These are phyloP conservation scores for Spinellus fusiger DNA, from an alignment of 192 early-diverging fungal genomes.

Conservation along the genomic window DNA sequence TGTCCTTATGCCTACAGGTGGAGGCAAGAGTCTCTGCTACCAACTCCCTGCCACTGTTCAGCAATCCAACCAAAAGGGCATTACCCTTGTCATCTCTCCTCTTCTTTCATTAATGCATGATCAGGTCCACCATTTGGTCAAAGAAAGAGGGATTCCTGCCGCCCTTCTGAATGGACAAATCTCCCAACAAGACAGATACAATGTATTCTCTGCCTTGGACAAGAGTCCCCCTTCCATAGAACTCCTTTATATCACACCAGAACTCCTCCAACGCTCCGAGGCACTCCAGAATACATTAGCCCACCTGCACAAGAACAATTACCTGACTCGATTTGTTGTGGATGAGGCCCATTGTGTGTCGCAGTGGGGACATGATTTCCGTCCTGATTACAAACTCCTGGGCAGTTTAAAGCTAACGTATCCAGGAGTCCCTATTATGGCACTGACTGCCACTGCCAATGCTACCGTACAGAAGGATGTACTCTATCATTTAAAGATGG, in stretches of 20 bases:
- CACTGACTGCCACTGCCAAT: conserved; percentile 94
- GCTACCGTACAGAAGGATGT: conserved; percentile 83
- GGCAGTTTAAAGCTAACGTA: conserved; percentile 60
- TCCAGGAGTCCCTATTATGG: conserved; percentile 82
- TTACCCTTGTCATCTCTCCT: conserved; percentile 90
- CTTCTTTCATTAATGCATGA: conserved; percentile 95
- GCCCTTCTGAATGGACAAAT: conserved; percentile 66
- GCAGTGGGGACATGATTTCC: conserved; percentile 98
- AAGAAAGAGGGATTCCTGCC: conserved; percentile 48
- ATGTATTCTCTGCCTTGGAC: conserved; percentile 54
- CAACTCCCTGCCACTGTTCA: conserved; percentile 34
- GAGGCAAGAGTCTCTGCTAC: conserved; percentile 94
- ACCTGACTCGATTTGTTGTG: conserved; percentile 84
- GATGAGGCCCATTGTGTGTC: conserved; percentile 97
- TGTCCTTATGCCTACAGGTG: conserved; percentile 98
- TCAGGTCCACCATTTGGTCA: conserved; percentile 74
- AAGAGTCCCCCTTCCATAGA: conserved; percentile 41
- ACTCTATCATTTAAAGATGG: conserved; percentile 63
- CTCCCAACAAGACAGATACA: conserved; percentile 38
- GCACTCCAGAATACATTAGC: conserved; percentile 52
- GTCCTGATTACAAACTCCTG: conserved; percentile 57
- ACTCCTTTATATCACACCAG: conserved; percentile 87
- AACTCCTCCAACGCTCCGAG: conserved; percentile 65
- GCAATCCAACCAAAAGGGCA: conserved; percentile 33
- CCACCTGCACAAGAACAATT: conserved; percentile 48